Conservation (phyloP, 176 grass and related monocot genomes). For the Zizania latifolia region DNA sequence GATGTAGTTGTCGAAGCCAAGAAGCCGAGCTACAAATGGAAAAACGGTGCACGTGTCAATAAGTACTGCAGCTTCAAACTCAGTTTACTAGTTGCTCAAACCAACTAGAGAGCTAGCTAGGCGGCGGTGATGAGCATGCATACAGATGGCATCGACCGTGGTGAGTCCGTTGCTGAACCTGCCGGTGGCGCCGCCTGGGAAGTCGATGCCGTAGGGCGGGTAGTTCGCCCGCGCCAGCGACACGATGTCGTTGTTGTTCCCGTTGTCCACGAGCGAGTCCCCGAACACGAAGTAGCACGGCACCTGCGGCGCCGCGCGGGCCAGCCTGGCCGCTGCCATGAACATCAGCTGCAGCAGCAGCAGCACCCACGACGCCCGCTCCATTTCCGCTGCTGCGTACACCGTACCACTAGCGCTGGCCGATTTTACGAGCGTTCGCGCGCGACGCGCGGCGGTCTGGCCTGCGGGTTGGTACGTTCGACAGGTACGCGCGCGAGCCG, state of each 20-base stretch:
- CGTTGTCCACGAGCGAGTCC: conserved; percentile 87
- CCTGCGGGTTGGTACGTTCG: too few species aligned
- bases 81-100: too few species aligned
- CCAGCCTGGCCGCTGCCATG: background rate
- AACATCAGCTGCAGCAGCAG: background rate
- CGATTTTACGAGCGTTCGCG: background rate
- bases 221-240: conserved; percentile 88
- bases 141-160: conserved; percentile 73
- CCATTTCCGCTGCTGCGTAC: conserved; percentile 1
- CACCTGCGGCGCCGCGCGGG: conserved; percentile 37
- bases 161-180: conserved; percentile 88
- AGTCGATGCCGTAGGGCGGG: conserved; percentile 84
- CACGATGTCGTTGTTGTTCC: conserved; percentile 86
- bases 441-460: too few species aligned
- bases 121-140: background rate
- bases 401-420: background rate
- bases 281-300: conserved; percentile 91
- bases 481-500: background rate
- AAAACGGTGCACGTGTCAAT: background rate
- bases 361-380: background rate
- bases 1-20: conserved; percentile 73
- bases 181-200: conserved; percentile 51
- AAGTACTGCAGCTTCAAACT: too few species aligned
- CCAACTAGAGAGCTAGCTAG: background rate
- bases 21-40: conserved; percentile 47